These are phyloP conservation scores for Yamadazyma trypodendri DNA, from an alignment of 1,139 yeast genomes.

Conservation along the genomic window DNA sequence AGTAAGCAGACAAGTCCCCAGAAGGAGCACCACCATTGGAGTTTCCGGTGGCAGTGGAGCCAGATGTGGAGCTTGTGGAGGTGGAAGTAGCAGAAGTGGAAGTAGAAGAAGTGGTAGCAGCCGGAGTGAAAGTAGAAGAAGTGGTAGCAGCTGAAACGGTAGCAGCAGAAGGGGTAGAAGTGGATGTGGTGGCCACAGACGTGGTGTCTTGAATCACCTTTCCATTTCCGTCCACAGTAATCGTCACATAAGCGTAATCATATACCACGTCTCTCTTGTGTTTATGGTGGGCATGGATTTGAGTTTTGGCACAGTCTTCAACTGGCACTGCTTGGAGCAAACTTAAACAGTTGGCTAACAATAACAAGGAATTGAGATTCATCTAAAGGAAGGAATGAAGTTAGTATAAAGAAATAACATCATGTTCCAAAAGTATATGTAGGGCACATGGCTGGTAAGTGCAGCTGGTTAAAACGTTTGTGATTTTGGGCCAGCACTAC, in stretches of 20 bases:
- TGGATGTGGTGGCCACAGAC: conserved; percentile 15
- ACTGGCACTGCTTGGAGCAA: conserved; percentile 34
- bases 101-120: conserved; percentile 12
- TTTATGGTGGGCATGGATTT: conserved; percentile 31
- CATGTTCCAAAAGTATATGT: too few relatives aligned
- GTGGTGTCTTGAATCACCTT: conserved; percentile 30
- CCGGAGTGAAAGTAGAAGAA: conserved; percentile 3
- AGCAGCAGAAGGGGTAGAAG: conserved; percentile 14
- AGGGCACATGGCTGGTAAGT: not conserved
- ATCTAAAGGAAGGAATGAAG: conserved; percentile 9
- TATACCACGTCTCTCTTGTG: conserved; percentile 81
- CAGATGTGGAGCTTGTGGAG: conserved; percentile 1
- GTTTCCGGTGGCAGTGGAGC: conserved; percentile 9
- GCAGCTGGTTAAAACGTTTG: conserved; percentile 2
- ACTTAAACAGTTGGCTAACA: conserved; percentile 16
- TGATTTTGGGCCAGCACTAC: not conserved
- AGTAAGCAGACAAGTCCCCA: conserved; percentile 58
- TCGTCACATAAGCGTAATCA: conserved; percentile 79
- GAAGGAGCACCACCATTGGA: conserved; percentile 23
- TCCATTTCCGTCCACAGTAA: conserved; percentile 67
- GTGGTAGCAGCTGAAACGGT: conserved; percentile 16
- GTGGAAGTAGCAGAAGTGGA: conserved; percentile 9
- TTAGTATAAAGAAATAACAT: conserved; percentile 3
- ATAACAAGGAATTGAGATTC: conserved; percentile 13
- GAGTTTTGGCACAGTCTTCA: conserved; percentile 20